A percentile compares a stretch with the other conserved stretches of the same genome.
phyloP scores from a whole-genome alignment of 2,329 filamentous ascomycete species.

The Magnaporthales sp. region DNA sequence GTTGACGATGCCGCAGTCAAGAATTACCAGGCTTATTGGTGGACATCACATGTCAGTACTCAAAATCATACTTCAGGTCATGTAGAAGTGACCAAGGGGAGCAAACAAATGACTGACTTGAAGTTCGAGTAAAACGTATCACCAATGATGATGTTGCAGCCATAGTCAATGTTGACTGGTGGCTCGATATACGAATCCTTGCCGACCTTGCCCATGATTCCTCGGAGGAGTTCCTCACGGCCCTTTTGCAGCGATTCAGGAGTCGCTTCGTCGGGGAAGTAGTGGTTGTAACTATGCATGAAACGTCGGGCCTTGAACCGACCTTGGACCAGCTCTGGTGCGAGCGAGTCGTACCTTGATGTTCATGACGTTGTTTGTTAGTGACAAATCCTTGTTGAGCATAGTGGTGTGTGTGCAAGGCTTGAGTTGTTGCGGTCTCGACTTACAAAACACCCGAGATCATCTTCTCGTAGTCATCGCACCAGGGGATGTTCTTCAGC shows the following conservation, averaged over 20 bases:
- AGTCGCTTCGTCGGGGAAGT: constrained; percentile 38
- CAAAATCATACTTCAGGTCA: background rate
- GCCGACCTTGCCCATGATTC: constrained; percentile 41
- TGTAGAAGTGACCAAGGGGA: background rate
- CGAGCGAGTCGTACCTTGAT: constrained; percentile 39
- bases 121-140: constrained; percentile 57
- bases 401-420: too few species aligned
- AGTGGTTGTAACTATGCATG: constrained; percentile 54
- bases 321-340: constrained; percentile 36
- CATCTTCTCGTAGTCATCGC: constrained; percentile 56
- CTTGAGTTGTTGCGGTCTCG: background rate
- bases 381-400: background rate
- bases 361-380: background rate
- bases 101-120: constrained; percentile 26
- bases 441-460: constrained; percentile 52
- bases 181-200: constrained; percentile 49
- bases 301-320: constrained; percentile 46
- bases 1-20: constrained; percentile 63
- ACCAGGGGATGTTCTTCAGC: constrained; percentile 43
- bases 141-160: constrained; percentile 54
- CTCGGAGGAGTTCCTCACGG: constrained; percentile 35
- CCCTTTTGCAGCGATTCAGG: constrained; percentile 27
- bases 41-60: background rate
- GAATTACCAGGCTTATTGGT: constrained; percentile 39
- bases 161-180: constrained; percentile 55